Evolutionary conservation across 805 yeast species (phyloP), one percentile per base, ranked within the genome.

Genomic region (Grigorovia yakushimaensis): DNA sequence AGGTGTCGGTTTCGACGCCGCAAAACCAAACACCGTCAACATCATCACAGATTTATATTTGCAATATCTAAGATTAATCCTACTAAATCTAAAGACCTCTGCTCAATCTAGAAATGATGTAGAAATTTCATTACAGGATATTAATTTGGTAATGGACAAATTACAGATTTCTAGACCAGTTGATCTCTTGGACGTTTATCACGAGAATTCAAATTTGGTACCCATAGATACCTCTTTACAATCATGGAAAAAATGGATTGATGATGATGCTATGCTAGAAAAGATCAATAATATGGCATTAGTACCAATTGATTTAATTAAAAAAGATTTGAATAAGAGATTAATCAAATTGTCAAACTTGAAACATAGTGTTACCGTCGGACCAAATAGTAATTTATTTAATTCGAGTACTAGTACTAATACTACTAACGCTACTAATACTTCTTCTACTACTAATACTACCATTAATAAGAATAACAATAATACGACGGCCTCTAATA

Each of bases 1-100:
- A 51, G 79, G 93, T 0, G 77, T 81, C 27, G 98, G 98, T 0
- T 87, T 88, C 57, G 96, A 87, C 51, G 74, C 80, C 55, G 80
- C 89, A 52, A 73, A 80, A 45, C 85, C 91, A 7, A 71, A 78
- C 7, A 76, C 84, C 1, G 70, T 91, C 9, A 89, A 88, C 58
- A 73, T 81, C 2, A 54, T 88, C n/a, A 81, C 95, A 0, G 96
- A 88, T 57, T 58, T 91, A 1, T 79, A 83, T 59, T 67, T 84
- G 17, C 74, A 83, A 48, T 82, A 81, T 59, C 64, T 91, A 41
- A 68, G 69, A 43, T 65, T 80, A 17, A 58, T 91, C 19, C 64
- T 80, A 1, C 54, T 65, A 11, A 78, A 78, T 44, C 69, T 79
- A 46, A 74, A 87, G 0, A 68, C 72, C 19, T 60, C 70, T 2